Evolutionary conservation across 805 yeast genomes (phyloP), one percentile per base, ranked within the genome.

Genomic region (Lipomyces orientalis): DNA sequence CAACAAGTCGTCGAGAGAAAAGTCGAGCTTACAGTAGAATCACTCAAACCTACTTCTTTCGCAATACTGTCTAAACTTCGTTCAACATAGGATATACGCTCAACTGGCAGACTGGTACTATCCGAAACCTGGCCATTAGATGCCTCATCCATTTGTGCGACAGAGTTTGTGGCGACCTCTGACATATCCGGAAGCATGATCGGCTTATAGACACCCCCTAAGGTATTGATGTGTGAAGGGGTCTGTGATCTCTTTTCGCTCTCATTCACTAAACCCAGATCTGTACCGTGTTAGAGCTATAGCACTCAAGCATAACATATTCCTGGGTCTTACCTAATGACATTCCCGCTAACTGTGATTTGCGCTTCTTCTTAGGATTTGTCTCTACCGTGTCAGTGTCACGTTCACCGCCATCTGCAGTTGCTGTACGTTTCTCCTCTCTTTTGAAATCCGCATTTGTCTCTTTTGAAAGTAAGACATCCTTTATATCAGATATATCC

Each of bases 41-140:
- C 70, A 39, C 59, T 59, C 19, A 67, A n/a, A 2, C 70, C 67
- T 1, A 58, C 35, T 43, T 67, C 67, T 25, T 54, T 61, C 14
- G 64, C 70, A 4, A 64, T 60, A 10, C 55, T 39, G 10, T 58
- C 57, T 52, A 66, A 43, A 46, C 52, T 58, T 4, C 22, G 4
- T 4, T 9, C 43, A 5, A 39, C 43, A 7, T 12, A 19, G 4
- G 31, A 52, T 22, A 35, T 19, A 6, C 14, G 7, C 29, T 60
- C 34, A 19, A 22, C 58, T 9, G 70, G 67, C 14, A 46, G 54
- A 4, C 65, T 46, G 8, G 62, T 64, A 7, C 51, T 51, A 3
- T 60, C 61, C 14, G 55, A 16, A 6, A 60, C 54, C 31, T 34
- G 51, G 31, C 22, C 31, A 14, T 14, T 25, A 25, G 14, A 14